A percentile compares a stretch with the other conserved stretches of the same genome.
phyloP scores from a whole-genome alignment of 768 basidiomycete species.

The Suillus subaureus region DNA sequence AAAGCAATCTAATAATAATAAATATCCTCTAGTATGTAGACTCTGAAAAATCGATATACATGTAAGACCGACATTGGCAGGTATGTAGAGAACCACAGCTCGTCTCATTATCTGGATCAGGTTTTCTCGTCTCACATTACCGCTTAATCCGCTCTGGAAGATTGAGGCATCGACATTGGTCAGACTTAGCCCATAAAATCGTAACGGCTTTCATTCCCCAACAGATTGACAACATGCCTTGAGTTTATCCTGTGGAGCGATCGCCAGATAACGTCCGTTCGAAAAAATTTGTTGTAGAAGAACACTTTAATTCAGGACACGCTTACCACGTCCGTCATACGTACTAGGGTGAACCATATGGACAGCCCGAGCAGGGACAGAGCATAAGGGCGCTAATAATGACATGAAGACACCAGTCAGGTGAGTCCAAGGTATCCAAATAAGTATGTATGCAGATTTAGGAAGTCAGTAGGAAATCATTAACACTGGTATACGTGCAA shows the following conservation, averaged over 20 bases:
- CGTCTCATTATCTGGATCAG: not conserved
- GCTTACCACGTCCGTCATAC: not conserved
- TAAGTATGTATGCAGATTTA: not conserved
- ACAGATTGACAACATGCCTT: not conserved
- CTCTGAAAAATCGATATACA: not conserved
- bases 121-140: not conserved
- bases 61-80: not conserved
- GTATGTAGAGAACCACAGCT: not conserved
- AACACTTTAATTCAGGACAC: no score
- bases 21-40: no score
- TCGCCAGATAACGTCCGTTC: not conserved
- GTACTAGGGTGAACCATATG: not conserved
- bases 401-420: no score
- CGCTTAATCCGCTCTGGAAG: not conserved
- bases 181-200: not conserved
- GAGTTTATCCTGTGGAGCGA: not conserved
- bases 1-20: not conserved
- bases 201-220: not conserved
- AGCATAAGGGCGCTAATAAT: not conserved
- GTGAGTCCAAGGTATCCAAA: not conserved
- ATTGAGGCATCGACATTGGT: not conserved
- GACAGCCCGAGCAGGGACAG: not conserved
- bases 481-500: constrained; percentile 3
- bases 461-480: not conserved
- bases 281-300: not conserved